Conservation (phyloP, 768 basidiomycete species). For the Tephrocybe sp. region DNA sequence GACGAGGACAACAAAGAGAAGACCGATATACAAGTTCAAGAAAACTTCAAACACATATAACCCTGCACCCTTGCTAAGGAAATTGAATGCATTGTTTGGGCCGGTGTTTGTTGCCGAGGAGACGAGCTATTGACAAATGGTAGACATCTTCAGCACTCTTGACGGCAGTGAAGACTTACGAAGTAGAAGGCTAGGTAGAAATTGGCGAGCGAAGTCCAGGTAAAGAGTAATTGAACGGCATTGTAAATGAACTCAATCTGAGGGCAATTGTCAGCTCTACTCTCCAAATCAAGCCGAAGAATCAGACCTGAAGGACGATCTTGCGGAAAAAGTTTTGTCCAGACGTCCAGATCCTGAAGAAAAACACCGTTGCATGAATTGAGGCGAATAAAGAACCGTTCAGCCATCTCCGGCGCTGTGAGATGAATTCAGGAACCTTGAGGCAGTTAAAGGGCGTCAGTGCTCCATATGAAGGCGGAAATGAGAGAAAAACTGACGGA, state of each 20-base stretch:
- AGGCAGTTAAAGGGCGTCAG: neutral
- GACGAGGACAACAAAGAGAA: slow-evolving; percentile 79
- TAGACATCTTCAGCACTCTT: slow-evolving; percentile 6
- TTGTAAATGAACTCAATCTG: slow-evolving; percentile 92
- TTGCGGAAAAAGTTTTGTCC: slow-evolving; percentile 90
- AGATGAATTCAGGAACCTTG: slow-evolving; percentile 89
- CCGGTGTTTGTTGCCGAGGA: slow-evolving; percentile 68
- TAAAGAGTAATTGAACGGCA: slow-evolving; percentile 83
- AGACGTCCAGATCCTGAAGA: slow-evolving; percentile 85
- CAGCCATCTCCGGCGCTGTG: slow-evolving; percentile 87
- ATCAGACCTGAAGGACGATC: slow-evolving; percentile 59
- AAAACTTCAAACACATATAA: slow-evolving; percentile 76
- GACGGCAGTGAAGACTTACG: slow-evolving; percentile 43
- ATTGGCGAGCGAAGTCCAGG: slow-evolving; percentile 92
- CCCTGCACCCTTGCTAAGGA: slow-evolving; percentile 72
- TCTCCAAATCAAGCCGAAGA: neutral
- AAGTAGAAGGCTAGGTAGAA: slow-evolving; percentile 96
- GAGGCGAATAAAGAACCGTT: slow-evolving; percentile 93
- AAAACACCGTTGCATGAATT: slow-evolving; percentile 89
- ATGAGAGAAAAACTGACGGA: slow-evolving; percentile 39
- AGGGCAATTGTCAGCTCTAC: neutral
- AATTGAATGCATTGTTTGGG: slow-evolving; percentile 74
- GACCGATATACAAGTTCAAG: slow-evolving; percentile 77
- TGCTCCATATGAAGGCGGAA: neutral
- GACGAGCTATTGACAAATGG: slow-evolving; percentile 54